Percentiles rank a stretch among this genome's conserved stretches.
These are phyloP conservation scores for Fennellomyces sp. DNA, from an alignment of 371 early-diverging fungal genomes.

Conservation along the genomic window DNA sequence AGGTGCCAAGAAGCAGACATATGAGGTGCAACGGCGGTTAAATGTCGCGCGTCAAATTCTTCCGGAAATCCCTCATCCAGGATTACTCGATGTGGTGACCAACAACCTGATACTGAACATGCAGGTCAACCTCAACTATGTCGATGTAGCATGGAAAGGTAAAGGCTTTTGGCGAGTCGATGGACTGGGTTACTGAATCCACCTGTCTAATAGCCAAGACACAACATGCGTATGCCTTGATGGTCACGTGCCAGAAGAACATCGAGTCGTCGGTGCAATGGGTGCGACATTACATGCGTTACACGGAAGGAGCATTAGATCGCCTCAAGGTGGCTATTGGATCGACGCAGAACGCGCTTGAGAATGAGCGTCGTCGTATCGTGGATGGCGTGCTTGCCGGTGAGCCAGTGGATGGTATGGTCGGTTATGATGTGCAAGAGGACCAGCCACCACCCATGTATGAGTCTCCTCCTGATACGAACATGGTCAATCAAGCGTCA, in stretches of 20 bases:
- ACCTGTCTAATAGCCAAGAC: slow-evolving; percentile 11
- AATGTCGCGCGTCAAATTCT: slow-evolving; percentile 34
- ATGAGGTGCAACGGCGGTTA: slow-evolving; percentile 36
- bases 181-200: background rate
- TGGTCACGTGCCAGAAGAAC: slow-evolving; percentile 14
- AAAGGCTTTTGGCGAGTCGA: background rate
- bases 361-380: slow-evolving; percentile 22
- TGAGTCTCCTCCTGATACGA: slow-evolving; percentile 18
- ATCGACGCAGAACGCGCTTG: slow-evolving; percentile 14
- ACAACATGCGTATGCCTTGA: slow-evolving; percentile 13
- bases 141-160: slow-evolving; percentile 49
- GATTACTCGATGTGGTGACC: slow-evolving; percentile 35
- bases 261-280: slow-evolving; percentile 17
- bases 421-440: background rate
- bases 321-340: slow-evolving; percentile 17
- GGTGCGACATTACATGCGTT: slow-evolving; percentile 22
- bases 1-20: slow-evolving; percentile 17
- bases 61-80: slow-evolving; percentile 49
- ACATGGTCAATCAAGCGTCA: background rate
- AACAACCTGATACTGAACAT: slow-evolving; percentile 35
- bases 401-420: slow-evolving; percentile 7
- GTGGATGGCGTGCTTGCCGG: slow-evolving; percentile 17
- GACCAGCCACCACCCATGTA: slow-evolving; percentile 25
- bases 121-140: slow-evolving; percentile 24
- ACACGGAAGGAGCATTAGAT: slow-evolving; percentile 20